Conservation (phyloP, 2,329 filamentous ascomycete species). For the Xylariaceae sp. region DNA sequence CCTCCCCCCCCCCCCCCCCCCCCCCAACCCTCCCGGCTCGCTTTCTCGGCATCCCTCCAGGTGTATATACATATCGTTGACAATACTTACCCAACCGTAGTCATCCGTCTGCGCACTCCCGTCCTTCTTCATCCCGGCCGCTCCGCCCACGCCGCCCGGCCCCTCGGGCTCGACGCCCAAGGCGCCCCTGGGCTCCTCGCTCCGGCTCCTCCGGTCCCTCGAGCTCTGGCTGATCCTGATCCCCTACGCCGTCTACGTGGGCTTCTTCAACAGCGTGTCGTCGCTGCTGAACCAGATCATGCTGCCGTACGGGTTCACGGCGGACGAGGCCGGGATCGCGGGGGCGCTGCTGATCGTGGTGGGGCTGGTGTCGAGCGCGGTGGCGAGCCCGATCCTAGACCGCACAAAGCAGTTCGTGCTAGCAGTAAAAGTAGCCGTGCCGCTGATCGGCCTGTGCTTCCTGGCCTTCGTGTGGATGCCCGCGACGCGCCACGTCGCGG, state of each 20-base stretch:
- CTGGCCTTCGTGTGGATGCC: slow-evolving; percentile 83
- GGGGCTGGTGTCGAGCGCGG: slow-evolving; percentile 75
- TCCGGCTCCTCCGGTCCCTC: slow-evolving; percentile 60
- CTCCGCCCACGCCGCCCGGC: slow-evolving; percentile 76
- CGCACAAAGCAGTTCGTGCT: slow-evolving; percentile 77
- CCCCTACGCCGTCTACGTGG: slow-evolving; percentile 84
- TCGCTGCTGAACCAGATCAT: slow-evolving; percentile 90
- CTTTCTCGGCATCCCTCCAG: too few species aligned
- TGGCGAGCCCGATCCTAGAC: slow-evolving; percentile 82
- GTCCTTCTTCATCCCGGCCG: slow-evolving; percentile 77
- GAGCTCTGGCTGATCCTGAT: slow-evolving; percentile 81
- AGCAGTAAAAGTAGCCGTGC: slow-evolving; percentile 73
- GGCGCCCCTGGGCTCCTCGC: slow-evolving; percentile 52
- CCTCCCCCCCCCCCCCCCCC: neutral
- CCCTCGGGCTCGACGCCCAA: slow-evolving; percentile 66
- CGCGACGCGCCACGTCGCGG: slow-evolving; percentile 53
- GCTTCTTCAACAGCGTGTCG: slow-evolving; percentile 91
- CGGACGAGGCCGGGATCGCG: slow-evolving; percentile 85
- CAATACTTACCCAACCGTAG: too few species aligned
- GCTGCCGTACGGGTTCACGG: slow-evolving; percentile 79
- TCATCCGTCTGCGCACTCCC: slow-evolving; percentile 66
- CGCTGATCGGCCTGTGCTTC: slow-evolving; percentile 73
- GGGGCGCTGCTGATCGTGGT: slow-evolving; percentile 89
- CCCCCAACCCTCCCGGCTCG: too few species aligned
- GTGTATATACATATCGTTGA: too few species aligned